A percentile compares a stretch with the other conserved stretches of the same genome.
Conservation (phyloP, 129 eudicot genomes). For the Calendula officinalis region DNA sequence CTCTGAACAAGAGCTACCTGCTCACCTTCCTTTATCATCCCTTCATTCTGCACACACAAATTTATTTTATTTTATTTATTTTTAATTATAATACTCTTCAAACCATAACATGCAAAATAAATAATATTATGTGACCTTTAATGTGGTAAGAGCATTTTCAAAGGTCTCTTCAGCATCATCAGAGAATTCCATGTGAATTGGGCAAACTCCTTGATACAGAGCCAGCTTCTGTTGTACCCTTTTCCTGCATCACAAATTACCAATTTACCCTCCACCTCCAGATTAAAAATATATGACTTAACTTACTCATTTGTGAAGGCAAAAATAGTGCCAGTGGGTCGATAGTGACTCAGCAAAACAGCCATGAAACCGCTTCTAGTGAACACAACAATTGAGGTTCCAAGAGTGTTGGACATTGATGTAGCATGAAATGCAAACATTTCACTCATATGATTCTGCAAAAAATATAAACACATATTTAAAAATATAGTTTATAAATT, state of each 20-base stretch:
- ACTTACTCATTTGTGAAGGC: constrained; percentile 98
- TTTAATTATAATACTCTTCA: background rate
- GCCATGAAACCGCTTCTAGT: constrained; percentile 97
- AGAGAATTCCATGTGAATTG: constrained; percentile 81
- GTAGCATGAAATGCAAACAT: constrained; percentile 98
- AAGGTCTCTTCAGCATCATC: constrained; percentile 88
- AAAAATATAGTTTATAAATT: background rate
- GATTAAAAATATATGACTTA: constrained; percentile 7
- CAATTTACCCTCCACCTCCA: background rate
- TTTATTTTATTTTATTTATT: background rate
- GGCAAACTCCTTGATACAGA: constrained; percentile 92
- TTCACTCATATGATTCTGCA: constrained; percentile 98
- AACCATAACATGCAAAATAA: background rate
- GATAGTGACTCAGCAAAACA: constrained; percentile 77
- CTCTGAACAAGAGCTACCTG: constrained; percentile 96
- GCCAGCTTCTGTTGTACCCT: constrained; percentile 87
- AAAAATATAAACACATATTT: constrained; percentile 18
- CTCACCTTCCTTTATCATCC: constrained; percentile 94
- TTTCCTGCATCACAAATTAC: constrained; percentile 54
- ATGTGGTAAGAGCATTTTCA: constrained; percentile 50
- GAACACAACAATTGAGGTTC: constrained; percentile 92
- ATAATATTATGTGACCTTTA: constrained; percentile 48
- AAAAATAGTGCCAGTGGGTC: constrained; percentile 93
- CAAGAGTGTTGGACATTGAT: constrained; percentile 95
- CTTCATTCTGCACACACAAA: constrained; percentile 59